Evolutionary conservation across 495 filamentous ascomycete genomes (phyloP).

Genomic region (Friedmanniomyces simplex): DNA sequence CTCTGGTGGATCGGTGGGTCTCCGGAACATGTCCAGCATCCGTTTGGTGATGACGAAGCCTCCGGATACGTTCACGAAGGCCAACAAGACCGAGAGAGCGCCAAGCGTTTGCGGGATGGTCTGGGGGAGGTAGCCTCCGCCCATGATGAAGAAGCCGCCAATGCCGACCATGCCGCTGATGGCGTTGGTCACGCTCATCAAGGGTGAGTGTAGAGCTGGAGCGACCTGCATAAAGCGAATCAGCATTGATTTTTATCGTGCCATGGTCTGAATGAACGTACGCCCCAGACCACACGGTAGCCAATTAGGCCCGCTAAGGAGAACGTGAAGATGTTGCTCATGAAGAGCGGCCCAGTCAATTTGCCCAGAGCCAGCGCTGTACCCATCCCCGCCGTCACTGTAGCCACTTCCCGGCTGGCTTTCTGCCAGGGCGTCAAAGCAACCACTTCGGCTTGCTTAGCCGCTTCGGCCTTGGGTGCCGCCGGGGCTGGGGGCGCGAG

Average conservation of each 20-base stretch:
- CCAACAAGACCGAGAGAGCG: conserved; percentile 64
- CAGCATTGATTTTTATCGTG: not conserved
- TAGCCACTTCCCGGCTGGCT: conserved; percentile 55
- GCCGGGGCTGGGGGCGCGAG: conserved; percentile 58
- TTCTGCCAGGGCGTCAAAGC: conserved; percentile 70
- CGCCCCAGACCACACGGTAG: conserved; percentile 74
- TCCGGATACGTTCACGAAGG: conserved; percentile 72
- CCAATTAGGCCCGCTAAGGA: conserved; percentile 68
- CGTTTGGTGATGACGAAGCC: conserved; percentile 78
- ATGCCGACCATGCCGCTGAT: conserved; percentile 81
- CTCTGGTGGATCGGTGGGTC: conserved; percentile 66
- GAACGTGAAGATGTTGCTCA: conserved; percentile 72
- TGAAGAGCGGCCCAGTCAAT: conserved; percentile 64
- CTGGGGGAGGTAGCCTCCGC: conserved; percentile 41
- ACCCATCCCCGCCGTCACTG: conserved; percentile 63
- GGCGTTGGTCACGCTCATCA: conserved; percentile 82
- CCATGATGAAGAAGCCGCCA: conserved; percentile 69
- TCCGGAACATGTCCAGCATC: conserved; percentile 88
- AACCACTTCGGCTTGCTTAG: conserved; percentile 47
- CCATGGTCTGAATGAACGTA: conserved; percentile 22
- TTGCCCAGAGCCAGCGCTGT: conserved; percentile 62
- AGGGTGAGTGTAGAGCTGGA: conserved; percentile 66
- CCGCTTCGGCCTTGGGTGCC: conserved; percentile 29
- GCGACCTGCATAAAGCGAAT: conserved; percentile 10
- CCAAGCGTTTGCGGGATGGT: conserved; percentile 68